A percentile compares a stretch with the other conserved stretches of the same genome.
Evolutionary conservation across 192 early-diverging fungal species (phyloP).

Genomic region (Backusella mclennaniae): DNA sequence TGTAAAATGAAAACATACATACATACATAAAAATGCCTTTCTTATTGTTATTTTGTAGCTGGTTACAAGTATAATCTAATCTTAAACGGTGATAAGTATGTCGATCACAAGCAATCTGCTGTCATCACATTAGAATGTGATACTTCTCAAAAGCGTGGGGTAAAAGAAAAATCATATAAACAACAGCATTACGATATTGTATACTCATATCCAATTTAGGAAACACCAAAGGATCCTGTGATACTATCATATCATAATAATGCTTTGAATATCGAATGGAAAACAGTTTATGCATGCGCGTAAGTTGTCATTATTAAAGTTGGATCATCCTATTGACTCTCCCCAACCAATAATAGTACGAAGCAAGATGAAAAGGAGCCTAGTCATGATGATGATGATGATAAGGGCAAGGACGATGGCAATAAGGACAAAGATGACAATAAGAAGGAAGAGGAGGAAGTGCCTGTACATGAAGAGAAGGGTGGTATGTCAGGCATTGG

Average conservation of each 20-base stretch:
- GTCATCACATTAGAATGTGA: conserved; percentile 32
- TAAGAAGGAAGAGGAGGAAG: not conserved
- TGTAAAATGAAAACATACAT: not conserved
- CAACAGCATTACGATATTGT: too few species aligned
- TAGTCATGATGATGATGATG: not conserved
- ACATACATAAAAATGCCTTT: not conserved
- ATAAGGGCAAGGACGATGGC: not conserved
- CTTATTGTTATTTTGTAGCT: conserved; percentile 5
- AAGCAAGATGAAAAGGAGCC: conserved; percentile 10
- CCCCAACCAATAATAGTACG: not conserved
- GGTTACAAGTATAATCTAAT: conserved; percentile 21
- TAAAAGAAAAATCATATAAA: not conserved
- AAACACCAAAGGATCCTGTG: conserved; percentile 3
- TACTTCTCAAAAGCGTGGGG: conserved; percentile 16
- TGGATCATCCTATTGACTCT: not conserved
- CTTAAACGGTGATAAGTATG: conserved; percentile 19
- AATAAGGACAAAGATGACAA: not conserved
- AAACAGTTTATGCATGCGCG: conserved; percentile 25
- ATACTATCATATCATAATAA: conserved; percentile 19
- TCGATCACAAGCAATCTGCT: conserved; percentile 24
- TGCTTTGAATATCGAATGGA: conserved; percentile 22
- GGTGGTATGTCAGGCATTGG: conserved; percentile 19
- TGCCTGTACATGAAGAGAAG: not conserved
- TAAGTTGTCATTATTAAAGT: not conserved
- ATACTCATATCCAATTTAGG: not conserved